Base-by-base conservation (phyloP, 148 eudicot genomes). In the Pouteria glomerata region DNA sequence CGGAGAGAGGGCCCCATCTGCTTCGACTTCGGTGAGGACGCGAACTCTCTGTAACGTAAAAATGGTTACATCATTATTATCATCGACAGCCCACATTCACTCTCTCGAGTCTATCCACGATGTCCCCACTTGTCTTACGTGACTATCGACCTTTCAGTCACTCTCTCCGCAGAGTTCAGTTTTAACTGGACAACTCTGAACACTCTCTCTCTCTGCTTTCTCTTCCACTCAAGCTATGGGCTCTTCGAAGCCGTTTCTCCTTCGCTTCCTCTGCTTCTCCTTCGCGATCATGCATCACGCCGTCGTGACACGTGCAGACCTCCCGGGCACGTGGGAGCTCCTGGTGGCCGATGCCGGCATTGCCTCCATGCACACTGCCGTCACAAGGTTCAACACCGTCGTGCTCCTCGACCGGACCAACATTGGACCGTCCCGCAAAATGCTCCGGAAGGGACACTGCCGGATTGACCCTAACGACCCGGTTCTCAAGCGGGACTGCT, bases 241-340 rank as follows among this genome's bases (percentile, higher is more conserved):
- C 35, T 2, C 11, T 66, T 47, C 69, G 33, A 27, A 24, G 8
- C 3, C 26, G 50, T 6, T 45, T 24, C 34, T 31, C 23, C 69
- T 45, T 16, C 55, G 4, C 1, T 7, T 41, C 11, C 53, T 45
- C 37, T 44, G 69, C 35, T 8, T 45, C 23, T 13, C 69, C 4
- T 1, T 45, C 12, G 8, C 55, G 8, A 3, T 45, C 5, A 6
- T 66, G 23, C 24, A 8, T 42, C 27, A 29, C 16, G 19, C 55
- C 64, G 50, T 18, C 18, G 14, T 33, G 11, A 51, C 81, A 58
- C 72, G 73, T 41, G 92, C 85, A 8, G 80, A 67, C 50, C 88
- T 93, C 66, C 97, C 96, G 0, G 98, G 98, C 76, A 82, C 89
- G 37, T 94, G 98, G 98, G 88, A 89, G 16, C 90, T 94, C n/a